Evolutionary conservation across 2,329 filamentous ascomycete genomes (phyloP), one percentile per base, ranked within the genome.

Genomic region (Alternaria sp.): DNA sequence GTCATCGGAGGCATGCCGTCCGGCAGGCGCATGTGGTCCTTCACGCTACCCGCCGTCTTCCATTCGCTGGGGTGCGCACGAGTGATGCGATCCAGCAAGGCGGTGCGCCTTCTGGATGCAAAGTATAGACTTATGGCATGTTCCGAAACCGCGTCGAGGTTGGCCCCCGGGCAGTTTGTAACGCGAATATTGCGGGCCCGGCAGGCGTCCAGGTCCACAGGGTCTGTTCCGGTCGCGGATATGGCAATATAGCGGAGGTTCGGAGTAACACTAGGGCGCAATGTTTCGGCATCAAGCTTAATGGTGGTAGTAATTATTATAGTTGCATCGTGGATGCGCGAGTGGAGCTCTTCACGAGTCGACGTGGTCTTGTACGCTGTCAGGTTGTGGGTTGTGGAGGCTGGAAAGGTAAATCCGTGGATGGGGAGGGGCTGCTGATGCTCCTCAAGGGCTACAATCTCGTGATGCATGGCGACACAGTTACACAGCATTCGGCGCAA

Each of bases 121-220:
- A 84, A 84, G 70, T 85, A 85, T 60, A 86, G 69, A 46, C 80
- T 83, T 44, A 86, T 80, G 11, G 84, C 84, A 77, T 86, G 84
- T 70, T 86, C 84, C 28, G 79, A 79, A 10, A 86, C 84, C 47
- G 82, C 74, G 50, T 84, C 80, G 49, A 84, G 78, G 57, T 85
- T 85, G 21, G 83, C 81, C n/a, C 75, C 79, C 4, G 83, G 82
- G 47, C 80, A 82, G 55, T 85, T 84, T 53, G 79, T 80, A 41
- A 86, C 80, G 14, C 79, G 77, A 55, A 86, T 80, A 30, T 82
- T 82, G 15, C 82, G 78, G 55, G 77, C 75, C 43, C 76, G 76
- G 61, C 80, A 82, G 50, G 82, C 82, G 5, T 78, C 74, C 37
- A 84, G 78, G 69, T 85, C 83, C 28, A 86, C 75, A 61, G 80